Evolutionary conservation across 2,329 filamentous ascomycete species (phyloP).

Genomic region (Arthroderma uncinatum): DNA sequence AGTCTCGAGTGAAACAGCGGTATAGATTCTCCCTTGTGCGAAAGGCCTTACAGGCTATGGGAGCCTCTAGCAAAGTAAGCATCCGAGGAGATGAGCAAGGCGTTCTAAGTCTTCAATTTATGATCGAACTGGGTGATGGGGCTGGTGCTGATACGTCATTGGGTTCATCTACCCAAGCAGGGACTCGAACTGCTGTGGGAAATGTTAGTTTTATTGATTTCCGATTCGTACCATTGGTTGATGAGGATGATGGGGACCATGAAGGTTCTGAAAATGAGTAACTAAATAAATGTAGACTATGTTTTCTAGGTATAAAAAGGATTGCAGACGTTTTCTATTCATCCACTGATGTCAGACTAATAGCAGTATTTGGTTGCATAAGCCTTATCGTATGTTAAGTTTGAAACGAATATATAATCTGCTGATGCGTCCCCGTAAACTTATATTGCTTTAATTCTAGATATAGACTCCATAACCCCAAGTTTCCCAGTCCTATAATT

Average conservation of each 20-base stretch:
- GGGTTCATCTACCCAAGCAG: slow-evolving; percentile 15
- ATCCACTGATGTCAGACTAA: no score
- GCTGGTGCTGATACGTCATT: slow-evolving; percentile 14
- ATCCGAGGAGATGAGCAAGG: slow-evolving; percentile 78
- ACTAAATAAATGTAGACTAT: neutral
- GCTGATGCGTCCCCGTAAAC: no score
- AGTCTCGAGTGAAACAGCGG: slow-evolving; percentile 57
- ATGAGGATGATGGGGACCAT: slow-evolving; percentile 29
- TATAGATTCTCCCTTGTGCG: slow-evolving; percentile 85
- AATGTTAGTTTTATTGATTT: slow-evolving; percentile 39
- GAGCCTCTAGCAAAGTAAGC: slow-evolving; percentile 81
- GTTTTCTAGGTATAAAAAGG: neutral
- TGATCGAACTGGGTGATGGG: slow-evolving; percentile 73
- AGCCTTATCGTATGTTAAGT: no score
- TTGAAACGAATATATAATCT: no score
- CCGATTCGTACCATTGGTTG: slow-evolving; percentile 36
- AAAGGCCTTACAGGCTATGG: slow-evolving; percentile 84
- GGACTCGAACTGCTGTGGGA: slow-evolving; percentile 18
- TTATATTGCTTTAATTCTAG: no score
- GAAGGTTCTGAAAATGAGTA: slow-evolving; percentile 11
- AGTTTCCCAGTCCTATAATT: no score
- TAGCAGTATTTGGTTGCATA: no score
- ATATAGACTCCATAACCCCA: no score
- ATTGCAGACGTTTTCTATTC: no score
- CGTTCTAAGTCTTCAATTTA: slow-evolving; percentile 87